Conservation (phyloP, 805 yeast genomes). For the Pichia deserticola region DNA sequence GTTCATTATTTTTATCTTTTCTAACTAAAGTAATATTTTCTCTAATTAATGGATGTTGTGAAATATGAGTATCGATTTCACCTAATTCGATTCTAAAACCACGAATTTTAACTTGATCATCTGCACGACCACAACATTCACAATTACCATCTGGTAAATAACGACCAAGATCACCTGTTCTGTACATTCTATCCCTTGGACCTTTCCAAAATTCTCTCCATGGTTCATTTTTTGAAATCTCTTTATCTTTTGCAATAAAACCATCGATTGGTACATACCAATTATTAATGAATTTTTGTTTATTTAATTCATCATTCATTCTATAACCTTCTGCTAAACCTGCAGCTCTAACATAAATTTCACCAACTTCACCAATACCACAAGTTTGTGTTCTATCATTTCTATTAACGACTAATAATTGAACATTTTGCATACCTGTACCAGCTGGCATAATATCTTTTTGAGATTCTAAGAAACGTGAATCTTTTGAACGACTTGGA, state of each 20-base stretch:
- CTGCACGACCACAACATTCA: conserved; percentile 98
- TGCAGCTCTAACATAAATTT: conserved; percentile 95
- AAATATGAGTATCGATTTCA: conserved; percentile 94
- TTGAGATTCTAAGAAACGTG: conserved; percentile 68
- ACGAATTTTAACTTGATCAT: conserved; percentile 96
- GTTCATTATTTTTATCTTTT: conserved; percentile 88
- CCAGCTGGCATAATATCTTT: conserved; percentile 99
- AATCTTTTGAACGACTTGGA: conserved; percentile 59
- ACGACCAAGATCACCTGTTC: conserved; percentile 97
- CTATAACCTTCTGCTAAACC: conserved; percentile 97
- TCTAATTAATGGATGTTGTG: conserved; percentile 87
- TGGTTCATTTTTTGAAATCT: conserved; percentile 37
- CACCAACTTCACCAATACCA: conserved; percentile 99
- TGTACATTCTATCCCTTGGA: conserved; percentile 89
- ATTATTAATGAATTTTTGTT: conserved; percentile 78
- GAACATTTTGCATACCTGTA: conserved; percentile 93
- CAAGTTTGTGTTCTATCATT: conserved; percentile 83
- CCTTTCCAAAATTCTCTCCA: conserved; percentile 87
- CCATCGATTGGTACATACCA: conserved; percentile 74
- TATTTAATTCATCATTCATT: conserved; percentile 81
- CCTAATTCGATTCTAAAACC: conserved; percentile 98
- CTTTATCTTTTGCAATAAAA: conserved; percentile 54
- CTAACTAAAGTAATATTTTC: conserved; percentile 90
- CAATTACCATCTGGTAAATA: conserved; percentile 96
- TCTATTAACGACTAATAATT: conserved; percentile 86